Evolutionary conservation across 2,329 filamentous ascomycete species (phyloP).

Genomic region (Colletotrichum tanaceti): DNA sequence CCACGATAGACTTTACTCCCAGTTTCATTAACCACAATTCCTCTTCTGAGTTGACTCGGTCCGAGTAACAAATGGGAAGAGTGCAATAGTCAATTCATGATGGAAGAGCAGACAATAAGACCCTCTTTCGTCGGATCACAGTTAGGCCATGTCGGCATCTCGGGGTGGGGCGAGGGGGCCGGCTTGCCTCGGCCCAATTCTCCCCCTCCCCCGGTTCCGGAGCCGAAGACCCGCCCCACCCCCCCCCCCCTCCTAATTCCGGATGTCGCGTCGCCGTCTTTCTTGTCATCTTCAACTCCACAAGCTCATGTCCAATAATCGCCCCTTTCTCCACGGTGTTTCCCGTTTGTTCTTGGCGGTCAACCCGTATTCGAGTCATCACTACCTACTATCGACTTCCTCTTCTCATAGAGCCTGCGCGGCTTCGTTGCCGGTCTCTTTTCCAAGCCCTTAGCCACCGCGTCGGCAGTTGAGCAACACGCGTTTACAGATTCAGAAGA

Average conservation of each 20-base stretch:
- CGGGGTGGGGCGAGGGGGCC: background rate
- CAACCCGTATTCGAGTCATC: too few species aligned
- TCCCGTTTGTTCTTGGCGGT: background rate
- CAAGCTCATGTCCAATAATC: background rate
- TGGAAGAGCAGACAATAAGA: background rate
- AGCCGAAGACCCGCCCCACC: background rate
- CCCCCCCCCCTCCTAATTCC: background rate
- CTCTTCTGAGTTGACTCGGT: too few species aligned
- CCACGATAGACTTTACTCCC: too few species aligned
- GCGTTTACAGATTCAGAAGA: too few species aligned
- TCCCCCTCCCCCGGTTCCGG: constrained; percentile 19
- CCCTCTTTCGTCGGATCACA: background rate
- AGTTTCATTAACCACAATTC: too few species aligned
- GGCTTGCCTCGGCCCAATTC: constrained; percentile 32
- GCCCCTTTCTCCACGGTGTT: too few species aligned
- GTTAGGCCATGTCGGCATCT: background rate
- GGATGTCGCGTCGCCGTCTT: background rate
- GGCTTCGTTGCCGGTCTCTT: background rate
- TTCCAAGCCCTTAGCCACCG: background rate
- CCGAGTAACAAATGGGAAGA: too few species aligned
- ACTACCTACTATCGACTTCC: background rate
- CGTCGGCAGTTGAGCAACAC: too few species aligned
- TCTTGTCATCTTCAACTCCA: background rate
- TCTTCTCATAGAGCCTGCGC: background rate
- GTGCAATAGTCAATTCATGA: background rate